phyloP scores from a whole-genome alignment of 768 basidiomycete species.

The Sutorius australiensis region DNA sequence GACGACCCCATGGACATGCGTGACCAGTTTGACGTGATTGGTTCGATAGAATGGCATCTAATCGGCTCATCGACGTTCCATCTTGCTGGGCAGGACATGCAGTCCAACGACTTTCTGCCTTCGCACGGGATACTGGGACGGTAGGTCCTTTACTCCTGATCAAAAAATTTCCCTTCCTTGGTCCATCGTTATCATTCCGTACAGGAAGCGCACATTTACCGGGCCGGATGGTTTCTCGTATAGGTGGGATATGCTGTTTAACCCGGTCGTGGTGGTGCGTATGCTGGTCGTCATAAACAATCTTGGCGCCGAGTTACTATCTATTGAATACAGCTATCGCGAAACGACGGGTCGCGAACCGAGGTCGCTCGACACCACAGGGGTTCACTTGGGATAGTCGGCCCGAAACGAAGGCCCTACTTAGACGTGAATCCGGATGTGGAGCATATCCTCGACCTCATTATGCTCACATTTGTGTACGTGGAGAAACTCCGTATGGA shows the following conservation, averaged over 20 bases:
- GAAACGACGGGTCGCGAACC: conserved; percentile 8
- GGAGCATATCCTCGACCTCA: conserved; percentile 25
- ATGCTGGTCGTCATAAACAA: too few relatives aligned
- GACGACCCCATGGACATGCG: conserved; percentile 20
- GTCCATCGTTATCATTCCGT: neutral
- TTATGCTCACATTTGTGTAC: conserved; percentile 31
- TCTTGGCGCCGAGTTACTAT: neutral
- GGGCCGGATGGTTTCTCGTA: conserved; percentile 34
- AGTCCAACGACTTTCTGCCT: conserved; percentile 25
- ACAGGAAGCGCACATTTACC: conserved; percentile 29
- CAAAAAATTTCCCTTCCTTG: neutral
- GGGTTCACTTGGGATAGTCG: conserved; percentile 18
- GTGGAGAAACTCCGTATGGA: conserved; percentile 31
- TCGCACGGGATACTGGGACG: conserved; percentile 18
- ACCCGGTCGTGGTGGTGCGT: conserved; percentile 15
- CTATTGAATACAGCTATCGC: conserved; percentile 15
- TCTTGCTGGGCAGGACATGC: conserved; percentile 25
- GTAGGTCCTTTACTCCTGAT: conserved; percentile 11
- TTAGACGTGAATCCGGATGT: conserved; percentile 19
- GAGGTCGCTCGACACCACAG: conserved; percentile 22
- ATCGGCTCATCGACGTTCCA: conserved; percentile 30
- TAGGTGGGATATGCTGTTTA: conserved; percentile 28
- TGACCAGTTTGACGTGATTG: conserved; percentile 31
- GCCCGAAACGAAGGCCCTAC: conserved; percentile 14
- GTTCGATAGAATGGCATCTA: conserved; percentile 34